These are phyloP conservation scores for Jatropha podagrica DNA, from an alignment of 441 rosid species.

Conservation along the genomic window DNA sequence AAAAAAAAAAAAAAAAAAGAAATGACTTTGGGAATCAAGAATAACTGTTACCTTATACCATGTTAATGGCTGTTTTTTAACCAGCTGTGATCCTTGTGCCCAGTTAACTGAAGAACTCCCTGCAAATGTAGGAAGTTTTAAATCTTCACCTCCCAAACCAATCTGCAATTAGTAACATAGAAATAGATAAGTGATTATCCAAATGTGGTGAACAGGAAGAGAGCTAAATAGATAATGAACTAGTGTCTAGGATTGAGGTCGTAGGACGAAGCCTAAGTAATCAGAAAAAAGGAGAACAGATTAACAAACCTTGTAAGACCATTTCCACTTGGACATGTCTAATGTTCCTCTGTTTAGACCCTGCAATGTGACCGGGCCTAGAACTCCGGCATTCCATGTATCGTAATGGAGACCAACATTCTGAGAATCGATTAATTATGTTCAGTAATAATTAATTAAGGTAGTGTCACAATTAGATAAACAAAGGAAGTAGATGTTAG, in stretches of 20 bases:
- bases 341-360: constrained; percentile 72
- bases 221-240: too few relatives aligned
- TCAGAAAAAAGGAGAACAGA: background rate
- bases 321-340: constrained; percentile 84
- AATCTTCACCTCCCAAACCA: constrained; percentile 81
- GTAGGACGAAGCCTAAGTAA: background rate
- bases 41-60: constrained; percentile 75
- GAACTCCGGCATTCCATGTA: constrained; percentile 86
- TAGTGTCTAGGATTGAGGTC: background rate
- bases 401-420: constrained; percentile 93
- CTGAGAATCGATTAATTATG: constrained; percentile 32
- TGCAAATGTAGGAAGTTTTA: constrained; percentile 65
- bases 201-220: too few relatives aligned
- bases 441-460: background rate
- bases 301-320: constrained; percentile 80
- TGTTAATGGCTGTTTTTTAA: constrained; percentile 73
- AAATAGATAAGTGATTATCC: too few relatives aligned
- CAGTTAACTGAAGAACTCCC: constrained; percentile 81
- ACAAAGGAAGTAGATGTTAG: background rate
- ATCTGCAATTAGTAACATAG: constrained; percentile 21
- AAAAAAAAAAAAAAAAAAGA: background rate
- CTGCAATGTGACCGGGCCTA: constrained; percentile 77
- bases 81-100: constrained; percentile 59
- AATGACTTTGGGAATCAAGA: background rate
- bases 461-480: background rate